A percentile compares a stretch with the other conserved stretches of the same genome.
These are phyloP conservation scores for Trichoderma brevicompactum DNA, from an alignment of 2,329 filamentous ascomycete species.

Conservation along the genomic window DNA sequence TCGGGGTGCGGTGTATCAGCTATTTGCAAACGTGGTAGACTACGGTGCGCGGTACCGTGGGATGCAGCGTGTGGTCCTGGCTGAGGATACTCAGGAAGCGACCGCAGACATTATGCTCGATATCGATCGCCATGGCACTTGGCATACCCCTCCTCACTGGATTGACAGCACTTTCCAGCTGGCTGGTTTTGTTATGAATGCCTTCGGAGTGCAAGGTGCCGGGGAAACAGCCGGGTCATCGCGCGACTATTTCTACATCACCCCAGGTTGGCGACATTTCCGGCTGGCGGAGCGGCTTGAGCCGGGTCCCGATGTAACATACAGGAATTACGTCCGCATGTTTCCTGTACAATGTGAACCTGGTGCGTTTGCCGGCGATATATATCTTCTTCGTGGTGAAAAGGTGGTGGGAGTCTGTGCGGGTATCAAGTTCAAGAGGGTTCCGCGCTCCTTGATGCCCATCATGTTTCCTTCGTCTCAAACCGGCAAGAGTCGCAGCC, in stretches of 20 bases:
- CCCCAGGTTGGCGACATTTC: slow-evolving; percentile 60
- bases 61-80: neutral
- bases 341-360: slow-evolving; percentile 49
- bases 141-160: slow-evolving; percentile 50
- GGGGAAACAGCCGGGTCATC: neutral
- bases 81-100: neutral
- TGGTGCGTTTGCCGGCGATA: slow-evolving; percentile 54
- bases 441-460: slow-evolving; percentile 68
- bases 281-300: slow-evolving; percentile 55
- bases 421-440: slow-evolving; percentile 68
- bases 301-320: slow-evolving; percentile 47
- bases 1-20: neutral
- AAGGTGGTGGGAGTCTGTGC: slow-evolving; percentile 52
- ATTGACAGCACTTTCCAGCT: slow-evolving; percentile 60
- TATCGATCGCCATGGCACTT: neutral
- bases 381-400: slow-evolving; percentile 59
- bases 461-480: slow-evolving; percentile 60
- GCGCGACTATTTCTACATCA: slow-evolving; percentile 58
- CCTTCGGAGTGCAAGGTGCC: slow-evolving; percentile 30
- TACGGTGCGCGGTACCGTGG: neutral
- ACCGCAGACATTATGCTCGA: neutral
- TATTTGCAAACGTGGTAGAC: slow-evolving; percentile 11
- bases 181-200: slow-evolving; percentile 48
- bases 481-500: neutral
- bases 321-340: slow-evolving; percentile 62